Evolutionary conservation across 164 flowering plant species (phyloP), one percentile per base, ranked within the genome.

Genomic region (Nelumbo lutea): DNA sequence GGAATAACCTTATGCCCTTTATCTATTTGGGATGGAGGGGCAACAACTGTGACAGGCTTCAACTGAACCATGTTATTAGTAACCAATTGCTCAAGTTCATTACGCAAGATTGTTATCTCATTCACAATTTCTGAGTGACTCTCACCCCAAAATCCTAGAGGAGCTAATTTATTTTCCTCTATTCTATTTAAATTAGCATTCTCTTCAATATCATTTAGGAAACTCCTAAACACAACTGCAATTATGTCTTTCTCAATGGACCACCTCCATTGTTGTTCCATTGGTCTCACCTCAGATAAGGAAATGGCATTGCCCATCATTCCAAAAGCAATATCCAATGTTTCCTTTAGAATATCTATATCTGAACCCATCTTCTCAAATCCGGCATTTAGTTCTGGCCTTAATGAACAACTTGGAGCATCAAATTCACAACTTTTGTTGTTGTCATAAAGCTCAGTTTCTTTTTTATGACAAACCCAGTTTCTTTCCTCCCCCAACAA

Each of bases 341-440:
- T 86, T 46, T 82, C 90, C 68, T 88, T 88, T 58, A 90, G 70
- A 48, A 69, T 72, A 47, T 84, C 88, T 6, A 93, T 86, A 58
- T 88, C 96, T 2, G 79, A 79, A 2, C 88, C 83, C 90, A 90
- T 85, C 50, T 75, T 77, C 67, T 83, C 83, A 69, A 87, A 75
- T 72, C 74, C 78, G 41, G 63, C 66, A 58, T 74, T 79, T n/a
- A 68, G 52, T 52, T 78, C 77, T 6, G 70, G 67, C 67, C 55
- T 48, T 41, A 62, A 6, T 4, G 65, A 73, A 66, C 47, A 68
- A 53, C 61, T 53, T 10, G 44, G 61, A 5, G 58, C 15, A 43
- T 67, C 63, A 48, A 66, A 9, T n/a, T 53, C 63, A 59, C 13
- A 40, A 52, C 55, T 40, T 43, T 38, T 42, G 39, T 64, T 61